These are phyloP conservation scores for Cinnamomum micranthum DNA, from an alignment of 164 flowering plant genomes.

Conservation along the genomic window DNA sequence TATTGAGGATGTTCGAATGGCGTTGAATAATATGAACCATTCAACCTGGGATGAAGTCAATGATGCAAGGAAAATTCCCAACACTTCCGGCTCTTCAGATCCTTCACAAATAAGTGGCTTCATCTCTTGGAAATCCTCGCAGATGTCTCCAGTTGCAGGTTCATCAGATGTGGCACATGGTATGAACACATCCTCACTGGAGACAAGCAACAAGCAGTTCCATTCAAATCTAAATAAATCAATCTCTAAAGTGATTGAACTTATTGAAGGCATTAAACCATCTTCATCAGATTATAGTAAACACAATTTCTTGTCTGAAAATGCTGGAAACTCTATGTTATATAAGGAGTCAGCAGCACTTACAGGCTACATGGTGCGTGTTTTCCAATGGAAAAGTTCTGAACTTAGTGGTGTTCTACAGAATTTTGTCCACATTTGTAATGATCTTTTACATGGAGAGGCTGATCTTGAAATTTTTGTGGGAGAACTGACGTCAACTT, in stretches of 20 bases:
- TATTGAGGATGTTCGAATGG: constrained; percentile 53
- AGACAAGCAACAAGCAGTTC: constrained; percentile 22
- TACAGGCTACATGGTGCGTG: constrained; percentile 48
- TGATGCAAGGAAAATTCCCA: constrained; percentile 17
- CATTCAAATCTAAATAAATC: constrained; percentile 40
- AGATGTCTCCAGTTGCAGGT: constrained; percentile 22
- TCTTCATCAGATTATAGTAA: constrained; percentile 24
- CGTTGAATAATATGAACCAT: constrained; percentile 24
- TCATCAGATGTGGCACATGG: constrained; percentile 22
- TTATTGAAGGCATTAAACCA: constrained; percentile 57
- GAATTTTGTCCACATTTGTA: constrained; percentile 38
- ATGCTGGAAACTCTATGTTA: constrained; percentile 21
- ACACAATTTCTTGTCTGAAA: constrained; percentile 21
- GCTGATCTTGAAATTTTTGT: constrained; percentile 42
- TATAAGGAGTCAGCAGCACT: constrained; percentile 15
- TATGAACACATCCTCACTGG: constrained; percentile 13
- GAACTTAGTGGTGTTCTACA: constrained; percentile 47
- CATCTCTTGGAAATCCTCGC: constrained; percentile 40
- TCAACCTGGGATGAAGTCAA: constrained; percentile 14
- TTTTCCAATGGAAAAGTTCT: constrained; percentile 65
- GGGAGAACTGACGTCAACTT: constrained; percentile 36
- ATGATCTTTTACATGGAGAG: constrained; percentile 42
- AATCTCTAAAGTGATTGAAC: constrained; percentile 55
- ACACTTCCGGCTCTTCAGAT: constrained; percentile 17
- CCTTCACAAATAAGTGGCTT: constrained; percentile 30